Evolutionary conservation across 2,329 filamentous ascomycete genomes (phyloP).

Genomic region (Exophiala mesophila): DNA sequence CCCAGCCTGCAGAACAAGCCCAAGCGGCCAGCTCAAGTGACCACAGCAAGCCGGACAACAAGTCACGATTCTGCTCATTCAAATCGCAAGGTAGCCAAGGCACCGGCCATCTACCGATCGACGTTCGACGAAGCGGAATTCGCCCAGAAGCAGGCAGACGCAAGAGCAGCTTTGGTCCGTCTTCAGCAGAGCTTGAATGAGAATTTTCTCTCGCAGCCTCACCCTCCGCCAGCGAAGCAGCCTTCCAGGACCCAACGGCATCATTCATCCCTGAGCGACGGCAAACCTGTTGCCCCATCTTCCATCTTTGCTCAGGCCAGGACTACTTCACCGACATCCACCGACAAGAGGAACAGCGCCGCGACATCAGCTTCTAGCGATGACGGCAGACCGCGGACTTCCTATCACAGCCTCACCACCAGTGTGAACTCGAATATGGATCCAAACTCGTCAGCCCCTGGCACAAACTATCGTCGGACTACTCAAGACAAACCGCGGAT

Average conservation of each 20-base stretch:
- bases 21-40: not conserved
- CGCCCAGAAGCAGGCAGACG: constrained; percentile 25
- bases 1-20: constrained; percentile 3
- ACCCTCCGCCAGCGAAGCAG: constrained; percentile 4
- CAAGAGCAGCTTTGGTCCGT: constrained; percentile 23
- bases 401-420: constrained; percentile 16
- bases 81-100: not conserved
- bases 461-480: not conserved
- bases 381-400: constrained; percentile 4
- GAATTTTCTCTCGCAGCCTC: constrained; percentile 16
- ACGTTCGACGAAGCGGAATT: constrained; percentile 24
- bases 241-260: constrained; percentile 10
- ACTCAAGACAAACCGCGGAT: constrained; percentile 7
- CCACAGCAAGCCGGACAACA: not conserved
- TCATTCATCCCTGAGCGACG: constrained; percentile 10
- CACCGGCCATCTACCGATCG: constrained; percentile 4
- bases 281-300: constrained; percentile 16
- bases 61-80: constrained; percentile 10
- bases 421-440: constrained; percentile 1
- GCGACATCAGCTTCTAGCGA: constrained; percentile 6
- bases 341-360: constrained; percentile 4
- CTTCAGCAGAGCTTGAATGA: constrained; percentile 26
- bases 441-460: too few relatives aligned
- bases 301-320: constrained; percentile 19
- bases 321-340: constrained; percentile 7